Conservation (phyloP, 805 yeast species). For the Suhomyces kilbournensis region DNA sequence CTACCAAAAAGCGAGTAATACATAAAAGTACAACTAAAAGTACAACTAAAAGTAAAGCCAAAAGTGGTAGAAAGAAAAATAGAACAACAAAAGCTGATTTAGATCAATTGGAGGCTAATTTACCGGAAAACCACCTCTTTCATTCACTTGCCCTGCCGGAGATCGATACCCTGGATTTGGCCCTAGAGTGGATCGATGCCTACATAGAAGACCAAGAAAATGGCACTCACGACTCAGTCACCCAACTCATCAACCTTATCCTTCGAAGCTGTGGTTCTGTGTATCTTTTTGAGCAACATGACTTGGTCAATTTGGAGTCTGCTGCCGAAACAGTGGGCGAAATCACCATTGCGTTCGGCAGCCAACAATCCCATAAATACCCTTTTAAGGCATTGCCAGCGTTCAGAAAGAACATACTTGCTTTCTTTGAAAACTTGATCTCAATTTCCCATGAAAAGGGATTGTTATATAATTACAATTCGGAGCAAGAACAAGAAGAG, state of each 20-base stretch:
- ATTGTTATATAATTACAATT: constrained; percentile 42
- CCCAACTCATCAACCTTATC: constrained; percentile 64
- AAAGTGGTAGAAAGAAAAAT: too few relatives aligned
- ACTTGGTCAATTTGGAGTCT: constrained; percentile 64
- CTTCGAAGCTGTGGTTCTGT: constrained; percentile 72
- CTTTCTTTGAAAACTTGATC: constrained; percentile 54
- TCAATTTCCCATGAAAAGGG: constrained; percentile 60
- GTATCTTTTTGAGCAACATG: constrained; percentile 68
- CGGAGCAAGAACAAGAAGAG: constrained; percentile 10
- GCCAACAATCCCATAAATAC: constrained; percentile 65
- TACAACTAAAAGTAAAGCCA: not conserved
- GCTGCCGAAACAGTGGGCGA: constrained; percentile 74
- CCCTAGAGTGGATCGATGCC: constrained; percentile 37
- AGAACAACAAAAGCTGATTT: constrained; percentile 3
- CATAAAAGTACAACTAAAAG: not conserved
- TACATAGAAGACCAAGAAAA: constrained; percentile 20
- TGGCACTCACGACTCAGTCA: constrained; percentile 44
- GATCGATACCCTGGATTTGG: constrained; percentile 30
- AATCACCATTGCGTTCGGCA: constrained; percentile 58
- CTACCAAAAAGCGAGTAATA: not conserved
- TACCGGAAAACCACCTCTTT: constrained; percentile 31
- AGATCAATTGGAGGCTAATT: constrained; percentile 17
- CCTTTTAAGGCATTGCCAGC: constrained; percentile 41
- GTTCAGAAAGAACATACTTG: constrained; percentile 42
- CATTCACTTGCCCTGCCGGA: constrained; percentile 30